Base-by-base conservation (phyloP, 495 filamentous ascomycete genomes). In the Pseudoneurospora amorphoporcata region DNA sequence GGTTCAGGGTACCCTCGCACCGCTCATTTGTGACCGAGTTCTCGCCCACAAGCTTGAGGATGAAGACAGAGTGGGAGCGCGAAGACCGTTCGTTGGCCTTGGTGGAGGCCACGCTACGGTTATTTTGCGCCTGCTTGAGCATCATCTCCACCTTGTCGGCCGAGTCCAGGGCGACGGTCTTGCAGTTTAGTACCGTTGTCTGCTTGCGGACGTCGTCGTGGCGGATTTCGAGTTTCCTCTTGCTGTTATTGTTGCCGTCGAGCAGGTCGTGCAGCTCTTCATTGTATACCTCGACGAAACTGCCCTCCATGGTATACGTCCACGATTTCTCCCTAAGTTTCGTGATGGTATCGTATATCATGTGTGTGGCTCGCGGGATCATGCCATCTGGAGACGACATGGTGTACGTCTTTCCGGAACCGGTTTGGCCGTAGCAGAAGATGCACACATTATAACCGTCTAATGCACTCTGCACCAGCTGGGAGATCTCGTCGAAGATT, bases 391-490 rank as follows among this genome's bases (percentile, higher is more conserved):
- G 76, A 0, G 94, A 92, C 43, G 92, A 95, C 95, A 99, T 99
- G 29, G 96, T 98, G 77, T 90, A 91, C 1, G 95, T 99, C 84
- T 99, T 99, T 61, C 95, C 95, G 41, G 94, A 95, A 4, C 95
- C 95, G 4, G 95, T 99, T 79, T 99, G 95, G 42, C 95, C 95
- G 79, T 99, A 99, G 79, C 94, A 98, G 84, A 99, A 97, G 74
- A 99, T 98, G 81, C 95, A 98, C 41, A 99, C 95, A 78, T 99
- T 99, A 82, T 98, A 98, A 17, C 95, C 95, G 79, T 99, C 95
- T 65, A 99, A 85, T 1, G 96, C 96, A 74, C 91, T 94, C 83
- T 99, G 95, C 14, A 99, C 94, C 32, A 99, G 88, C 77, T 99
- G 96, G 72, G 92, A 95, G 82, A 98, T 98, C 78, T 98, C 95